Evolutionary conservation across 1,284 basidiomycete genomes (phyloP).

Genomic region (Malassezia yamatoensis): DNA sequence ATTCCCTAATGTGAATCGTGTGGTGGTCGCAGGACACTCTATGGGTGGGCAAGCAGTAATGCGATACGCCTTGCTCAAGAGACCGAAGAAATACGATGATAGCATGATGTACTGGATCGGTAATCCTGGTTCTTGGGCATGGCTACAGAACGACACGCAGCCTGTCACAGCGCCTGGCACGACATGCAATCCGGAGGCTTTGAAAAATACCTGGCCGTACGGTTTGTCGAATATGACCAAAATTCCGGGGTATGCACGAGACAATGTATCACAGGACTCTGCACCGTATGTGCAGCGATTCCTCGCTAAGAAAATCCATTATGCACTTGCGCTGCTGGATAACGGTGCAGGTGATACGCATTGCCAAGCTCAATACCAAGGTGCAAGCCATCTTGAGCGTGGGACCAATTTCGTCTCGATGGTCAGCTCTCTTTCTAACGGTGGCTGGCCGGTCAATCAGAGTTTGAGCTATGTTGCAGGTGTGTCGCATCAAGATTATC

Average conservation of each 20-base stretch:
- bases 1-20: constrained; percentile 35
- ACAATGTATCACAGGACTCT: background rate
- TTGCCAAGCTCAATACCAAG: constrained; percentile 35
- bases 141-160: constrained; percentile 23
- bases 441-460: constrained; percentile 27
- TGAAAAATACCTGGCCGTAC: constrained; percentile 30
- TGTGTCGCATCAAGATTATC: constrained; percentile 41
- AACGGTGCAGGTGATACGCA: constrained; percentile 38
- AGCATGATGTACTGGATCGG: constrained; percentile 40
- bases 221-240: constrained; percentile 23
- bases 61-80: constrained; percentile 35
- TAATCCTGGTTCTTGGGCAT: constrained; percentile 41
- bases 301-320: constrained; percentile 26
- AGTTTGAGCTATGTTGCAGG: constrained; percentile 32
- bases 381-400: constrained; percentile 36
- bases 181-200: constrained; percentile 3
- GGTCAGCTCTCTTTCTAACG: background rate
- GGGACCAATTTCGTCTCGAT: constrained; percentile 28
- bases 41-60: constrained; percentile 37
- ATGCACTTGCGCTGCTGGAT: constrained; percentile 33
- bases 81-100: constrained; percentile 32
- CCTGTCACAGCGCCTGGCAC: constrained; percentile 11
- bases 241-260: constrained; percentile 6
- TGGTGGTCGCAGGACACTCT: constrained; percentile 41
- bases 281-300: constrained; percentile 21